Evolutionary conservation across 768 basidiomycete species (phyloP).

Genomic region (Obba rivulosa): DNA sequence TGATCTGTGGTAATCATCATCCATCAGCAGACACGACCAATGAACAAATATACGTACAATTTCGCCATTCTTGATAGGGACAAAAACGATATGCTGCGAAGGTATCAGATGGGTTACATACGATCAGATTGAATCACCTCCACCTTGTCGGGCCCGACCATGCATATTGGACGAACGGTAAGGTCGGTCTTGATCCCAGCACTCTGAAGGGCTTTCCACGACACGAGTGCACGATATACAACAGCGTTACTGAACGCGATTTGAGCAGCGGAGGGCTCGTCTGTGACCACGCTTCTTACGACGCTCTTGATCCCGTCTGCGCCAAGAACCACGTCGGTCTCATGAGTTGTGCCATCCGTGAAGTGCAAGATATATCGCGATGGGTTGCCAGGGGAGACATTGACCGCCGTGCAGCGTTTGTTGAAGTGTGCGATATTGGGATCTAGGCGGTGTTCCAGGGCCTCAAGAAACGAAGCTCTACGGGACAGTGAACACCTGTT

Average conservation of each 20-base stretch:
- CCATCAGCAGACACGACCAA: background rate
- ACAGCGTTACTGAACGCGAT: slow-evolving; percentile 40
- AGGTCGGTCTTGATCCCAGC: slow-evolving; percentile 40
- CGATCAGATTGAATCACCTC: background rate
- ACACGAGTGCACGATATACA: slow-evolving; percentile 46
- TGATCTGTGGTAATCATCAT: slow-evolving; percentile 24
- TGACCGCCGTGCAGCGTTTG: slow-evolving; percentile 36
- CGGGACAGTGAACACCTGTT: background rate
- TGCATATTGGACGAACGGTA: slow-evolving; percentile 31
- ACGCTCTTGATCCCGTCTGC: slow-evolving; percentile 32
- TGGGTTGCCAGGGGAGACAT: slow-evolving; percentile 9
- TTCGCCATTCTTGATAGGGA: slow-evolving; percentile 39
- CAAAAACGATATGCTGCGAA: slow-evolving; percentile 48
- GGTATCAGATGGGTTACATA: background rate
- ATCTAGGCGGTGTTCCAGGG: slow-evolving; percentile 39
- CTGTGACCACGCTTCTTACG: slow-evolving; percentile 33
- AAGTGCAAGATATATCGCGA: slow-evolving; percentile 34
- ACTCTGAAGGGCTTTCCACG: slow-evolving; percentile 31
- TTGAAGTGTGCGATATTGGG: slow-evolving; percentile 40
- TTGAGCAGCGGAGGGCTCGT: slow-evolving; percentile 16
- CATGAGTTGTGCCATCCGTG: slow-evolving; percentile 40
- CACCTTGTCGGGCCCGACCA: slow-evolving; percentile 35
- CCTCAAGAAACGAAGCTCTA: slow-evolving; percentile 47
- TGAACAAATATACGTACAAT: slow-evolving; percentile 26
- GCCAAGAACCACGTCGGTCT: slow-evolving; percentile 45